Evolutionary conservation across 2,329 filamentous ascomycete species (phyloP), one percentile per base, ranked within the genome.

Genomic region (Cercospora zeae-maydis): DNA sequence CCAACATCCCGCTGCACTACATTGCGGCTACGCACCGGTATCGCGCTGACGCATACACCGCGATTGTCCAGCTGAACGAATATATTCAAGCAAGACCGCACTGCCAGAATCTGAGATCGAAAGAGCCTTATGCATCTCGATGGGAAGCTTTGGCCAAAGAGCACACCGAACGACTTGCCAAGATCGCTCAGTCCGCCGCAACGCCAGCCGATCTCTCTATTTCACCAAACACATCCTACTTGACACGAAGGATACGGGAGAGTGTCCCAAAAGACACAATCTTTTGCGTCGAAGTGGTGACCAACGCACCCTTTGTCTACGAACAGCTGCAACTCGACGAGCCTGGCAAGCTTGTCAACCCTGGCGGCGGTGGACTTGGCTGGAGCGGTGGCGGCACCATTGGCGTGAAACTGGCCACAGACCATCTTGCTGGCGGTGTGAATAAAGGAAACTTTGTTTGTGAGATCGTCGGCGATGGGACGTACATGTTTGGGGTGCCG

Each of bases 311-410:
- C 0, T 83, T 86, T 31, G 86, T 92, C 0, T 82, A 86, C 30
- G 89, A 95, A 68, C 89, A 92, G 66, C 78, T 95, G 7, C 86
- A 87, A 69, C 83, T 86, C 2, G 86, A 82, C 0, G 72, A 85
- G 0, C 90, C 90, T 0, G 89, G 89, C 0, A 86, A 85, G 0
- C 92, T 88, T 88, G 85, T 93, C 71, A 93, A 92, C 74, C 92
- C 90, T 72, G 90, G 90, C 1, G 90, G 89, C 0, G 90, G 89
- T n/a, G 91, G 91, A 2, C 84, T 93, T 0, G 90, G 90, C 2
- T 93, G 90, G 90, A 90, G 86, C 10, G 90, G 90, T 13, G 90
- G 91, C 14, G 90, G 73, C 19, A 87, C 88, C 0, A 75, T 93
- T 3, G 91, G 90, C 2, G 87, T 93, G 71, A 92, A 93, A 73